Percentiles rank a stretch among this genome's conserved stretches.
These are phyloP conservation scores for Sugiyamaella xylanicola DNA, from an alignment of 1,139 yeast species.

Conservation along the genomic window DNA sequence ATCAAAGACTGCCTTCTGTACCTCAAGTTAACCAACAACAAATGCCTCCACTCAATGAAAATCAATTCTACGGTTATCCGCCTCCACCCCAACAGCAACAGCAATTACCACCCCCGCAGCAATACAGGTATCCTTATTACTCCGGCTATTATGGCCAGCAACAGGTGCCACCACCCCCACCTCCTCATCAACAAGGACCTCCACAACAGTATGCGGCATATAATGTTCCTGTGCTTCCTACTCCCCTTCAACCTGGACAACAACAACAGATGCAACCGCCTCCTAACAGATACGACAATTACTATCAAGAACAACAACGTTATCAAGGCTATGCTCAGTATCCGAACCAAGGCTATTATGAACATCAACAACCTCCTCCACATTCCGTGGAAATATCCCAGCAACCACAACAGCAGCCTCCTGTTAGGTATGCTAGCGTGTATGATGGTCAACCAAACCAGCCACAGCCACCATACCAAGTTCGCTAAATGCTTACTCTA, in stretches of 20 bases:
- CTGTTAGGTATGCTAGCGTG: slow-evolving; percentile 9
- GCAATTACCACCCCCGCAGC: slow-evolving; percentile 14
- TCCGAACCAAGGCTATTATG: slow-evolving; percentile 14
- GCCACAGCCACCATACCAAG: slow-evolving; percentile 15
- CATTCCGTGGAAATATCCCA: slow-evolving; percentile 11
- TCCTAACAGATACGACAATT: slow-evolving; percentile 26
- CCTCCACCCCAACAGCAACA: slow-evolving; percentile 8
- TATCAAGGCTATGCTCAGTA: slow-evolving; percentile 6
- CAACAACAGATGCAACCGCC: slow-evolving; percentile 35
- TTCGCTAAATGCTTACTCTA: slow-evolving; percentile 9
- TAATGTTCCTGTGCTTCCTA: slow-evolving; percentile 21
- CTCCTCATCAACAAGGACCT: slow-evolving; percentile 10
- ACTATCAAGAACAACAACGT: slow-evolving; percentile 13
- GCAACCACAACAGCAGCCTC: slow-evolving; percentile 13
- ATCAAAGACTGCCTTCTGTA: slow-evolving; percentile 15
- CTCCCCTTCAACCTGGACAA: slow-evolving; percentile 16
- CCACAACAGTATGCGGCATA: slow-evolving; percentile 17
- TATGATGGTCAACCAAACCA: slow-evolving; percentile 10
- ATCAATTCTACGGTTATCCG: slow-evolving; percentile 14
- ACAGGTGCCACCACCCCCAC: slow-evolving; percentile 7
- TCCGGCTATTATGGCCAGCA: slow-evolving; percentile 17
- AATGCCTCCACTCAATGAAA: slow-evolving; percentile 14
- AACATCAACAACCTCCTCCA: slow-evolving; percentile 14
- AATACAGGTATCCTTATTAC: slow-evolving; percentile 21
- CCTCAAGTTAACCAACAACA: slow-evolving; percentile 8